phyloP scores from a whole-genome alignment of 352 stramenopile genomes.

The Poterioochromonas sp. region DNA sequence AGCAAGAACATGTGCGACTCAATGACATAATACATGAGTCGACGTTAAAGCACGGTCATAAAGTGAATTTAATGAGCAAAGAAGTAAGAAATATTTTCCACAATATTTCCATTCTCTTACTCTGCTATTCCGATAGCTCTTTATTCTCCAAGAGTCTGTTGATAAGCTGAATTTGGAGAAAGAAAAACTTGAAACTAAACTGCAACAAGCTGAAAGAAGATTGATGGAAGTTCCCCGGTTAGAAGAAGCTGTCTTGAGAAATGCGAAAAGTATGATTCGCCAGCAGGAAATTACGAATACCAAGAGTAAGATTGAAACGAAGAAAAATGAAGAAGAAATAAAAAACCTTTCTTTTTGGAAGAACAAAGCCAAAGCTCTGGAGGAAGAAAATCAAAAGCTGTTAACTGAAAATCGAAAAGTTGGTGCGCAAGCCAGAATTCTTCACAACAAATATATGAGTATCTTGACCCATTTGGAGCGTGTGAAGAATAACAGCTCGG shows the following conservation, averaged over 20 bases:
- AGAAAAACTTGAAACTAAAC: not conserved
- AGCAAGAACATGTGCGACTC: not conserved
- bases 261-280: not conserved
- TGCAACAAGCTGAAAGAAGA: not conserved
- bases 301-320: not conserved
- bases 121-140: not conserved
- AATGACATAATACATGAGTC: not conserved
- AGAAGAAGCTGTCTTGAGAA: not conserved
- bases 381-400: not conserved
- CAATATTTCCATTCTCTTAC: not conserved
- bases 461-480: not conserved
- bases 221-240: slow-evolving; percentile 1
- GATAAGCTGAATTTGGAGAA: not conserved
- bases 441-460: not conserved
- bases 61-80: not conserved
- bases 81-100: not conserved
- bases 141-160: not conserved
- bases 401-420: not conserved
- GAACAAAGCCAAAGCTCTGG: not conserved
- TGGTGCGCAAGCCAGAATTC: not conserved
- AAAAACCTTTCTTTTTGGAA: not conserved
- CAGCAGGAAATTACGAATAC: not conserved
- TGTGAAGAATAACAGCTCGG: not conserved
- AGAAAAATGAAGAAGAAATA: slow-evolving; percentile 14
- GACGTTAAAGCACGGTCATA: not conserved